These are phyloP conservation scores for Pyrenula massariospora DNA, from an alignment of 495 filamentous ascomycete genomes.

Conservation along the genomic window DNA sequence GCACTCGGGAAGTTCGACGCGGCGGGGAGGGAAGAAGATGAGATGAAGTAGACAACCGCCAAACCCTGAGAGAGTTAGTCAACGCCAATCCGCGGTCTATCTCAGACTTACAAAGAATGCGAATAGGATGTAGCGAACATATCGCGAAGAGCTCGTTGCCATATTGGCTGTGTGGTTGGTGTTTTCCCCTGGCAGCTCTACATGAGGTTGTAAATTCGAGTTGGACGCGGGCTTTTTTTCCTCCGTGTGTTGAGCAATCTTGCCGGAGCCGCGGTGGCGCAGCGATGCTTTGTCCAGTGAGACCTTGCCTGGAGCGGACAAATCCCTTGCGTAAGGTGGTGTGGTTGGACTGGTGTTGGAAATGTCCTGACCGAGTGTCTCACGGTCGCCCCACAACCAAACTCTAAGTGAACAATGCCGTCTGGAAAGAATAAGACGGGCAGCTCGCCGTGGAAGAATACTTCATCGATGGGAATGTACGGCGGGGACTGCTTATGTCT, in stretches of 20 bases:
- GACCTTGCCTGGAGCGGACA: background rate
- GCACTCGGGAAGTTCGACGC: conserved; percentile 11
- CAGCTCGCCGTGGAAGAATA: too few relatives aligned
- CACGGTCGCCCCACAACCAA: background rate
- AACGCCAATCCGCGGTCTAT: background rate
- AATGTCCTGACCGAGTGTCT: background rate
- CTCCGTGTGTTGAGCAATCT: background rate
- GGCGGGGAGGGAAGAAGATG: conserved; percentile 51
- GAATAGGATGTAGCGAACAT: conserved; percentile 81
- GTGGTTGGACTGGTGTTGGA: background rate
- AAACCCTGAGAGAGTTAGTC: conserved; percentile 41
- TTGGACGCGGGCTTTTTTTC: background rate
- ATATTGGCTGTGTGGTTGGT: conserved; percentile 27
- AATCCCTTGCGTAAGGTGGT: background rate
- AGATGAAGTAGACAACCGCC: conserved; percentile 68
- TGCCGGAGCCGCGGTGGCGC: background rate
- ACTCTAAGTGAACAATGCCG: background rate
- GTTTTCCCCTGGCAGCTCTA: background rate
- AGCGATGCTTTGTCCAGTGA: background rate
- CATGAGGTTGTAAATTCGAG: background rate
- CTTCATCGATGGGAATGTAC: too few relatives aligned
- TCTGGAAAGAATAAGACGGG: too few relatives aligned
- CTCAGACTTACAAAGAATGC: conserved; percentile 62
- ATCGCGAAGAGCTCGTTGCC: conserved; percentile 55
- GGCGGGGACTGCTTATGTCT: too few relatives aligned